Evolutionary conservation across 2,329 filamentous ascomycete genomes (phyloP).

Genomic region (Sporothrix pseudoabietina): DNA sequence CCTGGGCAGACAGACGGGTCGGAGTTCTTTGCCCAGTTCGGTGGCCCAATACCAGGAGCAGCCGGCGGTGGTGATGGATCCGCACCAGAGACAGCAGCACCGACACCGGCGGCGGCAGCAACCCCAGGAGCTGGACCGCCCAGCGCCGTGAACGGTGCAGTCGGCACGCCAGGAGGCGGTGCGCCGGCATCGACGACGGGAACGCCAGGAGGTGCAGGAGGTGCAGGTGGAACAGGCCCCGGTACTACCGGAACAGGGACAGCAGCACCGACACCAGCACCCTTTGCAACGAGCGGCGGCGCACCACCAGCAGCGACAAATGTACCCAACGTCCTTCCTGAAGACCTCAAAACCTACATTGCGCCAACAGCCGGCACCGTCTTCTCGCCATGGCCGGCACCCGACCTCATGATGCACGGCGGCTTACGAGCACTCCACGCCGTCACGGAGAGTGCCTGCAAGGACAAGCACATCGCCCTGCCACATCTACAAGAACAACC

Average conservation of each 20-base stretch:
- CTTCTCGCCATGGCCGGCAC: slow-evolving; percentile 78
- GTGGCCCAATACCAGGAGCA: not conserved
- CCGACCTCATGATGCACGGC: slow-evolving; percentile 69
- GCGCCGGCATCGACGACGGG: slow-evolving; percentile 13
- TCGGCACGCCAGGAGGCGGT: not conserved
- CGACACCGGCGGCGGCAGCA: slow-evolving; percentile 31
- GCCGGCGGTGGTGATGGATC: slow-evolving; percentile 13
- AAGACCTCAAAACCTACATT: slow-evolving; percentile 52
- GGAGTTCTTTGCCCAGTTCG: slow-evolving; percentile 33
- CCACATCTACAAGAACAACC: slow-evolving; percentile 2
- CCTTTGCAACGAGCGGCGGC: slow-evolving; percentile 35
- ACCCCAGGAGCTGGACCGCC: slow-evolving; percentile 26
- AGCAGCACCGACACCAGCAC: slow-evolving; percentile 40
- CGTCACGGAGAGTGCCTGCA: slow-evolving; percentile 42
- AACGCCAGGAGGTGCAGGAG: slow-evolving; percentile 18
- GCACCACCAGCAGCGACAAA: slow-evolving; percentile 29
- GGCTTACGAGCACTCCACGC: slow-evolving; percentile 66
- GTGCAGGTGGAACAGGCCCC: not conserved
- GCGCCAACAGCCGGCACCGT: slow-evolving; percentile 59
- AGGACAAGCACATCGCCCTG: not conserved
- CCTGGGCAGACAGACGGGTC: slow-evolving; percentile 52
- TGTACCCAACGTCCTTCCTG: slow-evolving; percentile 49
- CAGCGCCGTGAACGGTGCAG: not conserved
- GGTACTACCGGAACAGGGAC: slow-evolving; percentile 30
- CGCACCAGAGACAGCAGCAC: slow-evolving; percentile 29